A percentile compares a stretch with the other conserved stretches of the same genome.
Conservation (phyloP, 2,329 filamentous ascomycete genomes). For the Beauveria rudraprayagi region DNA sequence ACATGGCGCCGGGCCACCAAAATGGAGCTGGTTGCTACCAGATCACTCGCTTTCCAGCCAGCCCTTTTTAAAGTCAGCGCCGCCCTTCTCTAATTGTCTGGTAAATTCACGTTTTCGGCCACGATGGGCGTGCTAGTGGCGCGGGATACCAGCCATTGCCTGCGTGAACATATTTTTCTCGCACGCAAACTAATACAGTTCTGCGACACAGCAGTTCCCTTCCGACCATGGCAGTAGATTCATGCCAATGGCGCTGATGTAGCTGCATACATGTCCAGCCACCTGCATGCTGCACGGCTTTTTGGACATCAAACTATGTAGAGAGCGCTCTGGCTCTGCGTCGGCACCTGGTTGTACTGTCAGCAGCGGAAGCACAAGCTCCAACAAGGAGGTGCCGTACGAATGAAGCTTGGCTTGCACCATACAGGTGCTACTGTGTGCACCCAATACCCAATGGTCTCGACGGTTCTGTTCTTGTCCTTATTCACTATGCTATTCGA, state of each 20-base stretch:
- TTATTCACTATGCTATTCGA: too few relatives aligned
- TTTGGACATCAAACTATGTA: neutral
- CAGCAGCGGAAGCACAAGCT: neutral
- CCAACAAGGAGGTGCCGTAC: neutral
- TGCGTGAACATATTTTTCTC: neutral
- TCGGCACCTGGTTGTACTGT: neutral
- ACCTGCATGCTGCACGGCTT: neutral
- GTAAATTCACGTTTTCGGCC: neutral
- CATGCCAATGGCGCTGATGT: neutral
- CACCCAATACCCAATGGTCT: neutral
- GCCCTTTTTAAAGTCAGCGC: conserved; percentile 7
- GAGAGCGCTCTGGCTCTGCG: neutral
- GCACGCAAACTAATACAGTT: neutral
- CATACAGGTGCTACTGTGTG: neutral
- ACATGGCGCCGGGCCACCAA: neutral
- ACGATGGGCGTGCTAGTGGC: neutral
- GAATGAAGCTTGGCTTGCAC: neutral
- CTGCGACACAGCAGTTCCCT: neutral
- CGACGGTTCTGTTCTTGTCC: neutral
- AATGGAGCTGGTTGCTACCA: neutral
- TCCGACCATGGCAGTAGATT: neutral
- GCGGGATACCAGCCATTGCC: neutral
- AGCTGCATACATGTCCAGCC: neutral
- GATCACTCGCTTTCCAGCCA: conserved; percentile 3
- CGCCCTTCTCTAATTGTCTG: neutral